Evolutionary conservation across 2,329 filamentous ascomycete genomes (phyloP), one percentile per base, ranked within the genome.

Genomic region (Aspergillus candidus): DNA sequence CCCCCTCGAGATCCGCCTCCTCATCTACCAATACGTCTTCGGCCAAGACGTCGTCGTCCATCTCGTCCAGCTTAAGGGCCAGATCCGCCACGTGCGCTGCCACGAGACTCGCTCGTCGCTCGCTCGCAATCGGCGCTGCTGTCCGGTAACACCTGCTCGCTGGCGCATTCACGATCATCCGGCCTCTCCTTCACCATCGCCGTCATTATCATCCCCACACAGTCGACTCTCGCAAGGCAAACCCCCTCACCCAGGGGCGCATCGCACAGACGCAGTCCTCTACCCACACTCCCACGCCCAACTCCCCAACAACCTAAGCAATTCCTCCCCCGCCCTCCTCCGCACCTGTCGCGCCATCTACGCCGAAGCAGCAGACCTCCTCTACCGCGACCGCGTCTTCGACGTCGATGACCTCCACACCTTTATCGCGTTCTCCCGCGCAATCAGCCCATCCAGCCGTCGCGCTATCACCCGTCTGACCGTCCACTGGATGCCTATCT

Each of bases 1-100:
- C 0, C 66, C 66, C 2, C 45, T 60, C 0, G 66, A 69, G 46
- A 59, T 68, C 45, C 64, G 66, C 7, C 54, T 61, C n/a, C 60
- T 66, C 36, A 66, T 69, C 32, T 69, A 67, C 51, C 43, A 48
- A 6, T 60, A 66, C 43, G 61, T 64, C 47, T 68, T 69, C 43
- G 58, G 59, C 42, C 22, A 7, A 10, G 49, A 59, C 14, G 49
- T 59, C 29, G 58, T 58, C 33, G 52, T 69, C 8, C 65, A 68
- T 43, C 53, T 68, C 13, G 63, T 68, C 15, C 61, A 63, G 34
- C 38, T 66, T 15, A 63, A 61, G 43, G 53, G 60, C 38, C 61
- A 63, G 44, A 57, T 68, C 41, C 57, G 58, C 14, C 64, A 67
- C 43, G 59, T 67, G 14, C 61, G 63, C 29, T 67, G 65, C 48